Evolutionary conservation across 495 filamentous ascomycete species (phyloP).

Genomic region (Aspergillus avenaceus): DNA sequence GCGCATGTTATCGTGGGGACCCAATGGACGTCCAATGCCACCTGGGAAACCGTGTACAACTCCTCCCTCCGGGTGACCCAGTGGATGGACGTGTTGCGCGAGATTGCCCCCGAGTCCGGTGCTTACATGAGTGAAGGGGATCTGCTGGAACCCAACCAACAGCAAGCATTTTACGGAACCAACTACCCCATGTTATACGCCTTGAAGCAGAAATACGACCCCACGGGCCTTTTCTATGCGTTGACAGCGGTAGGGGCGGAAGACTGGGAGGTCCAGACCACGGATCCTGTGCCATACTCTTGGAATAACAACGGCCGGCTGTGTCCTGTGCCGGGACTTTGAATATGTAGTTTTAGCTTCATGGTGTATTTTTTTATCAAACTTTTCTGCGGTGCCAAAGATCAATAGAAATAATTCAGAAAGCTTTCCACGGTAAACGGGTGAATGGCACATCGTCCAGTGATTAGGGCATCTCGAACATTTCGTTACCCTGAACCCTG

Average conservation of each 20-base stretch:
- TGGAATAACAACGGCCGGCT: slow-evolving; percentile 33
- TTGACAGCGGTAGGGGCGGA: slow-evolving; percentile 52
- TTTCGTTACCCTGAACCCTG: too few species aligned
- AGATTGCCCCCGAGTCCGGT: slow-evolving; percentile 30
- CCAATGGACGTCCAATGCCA: slow-evolving; percentile 15
- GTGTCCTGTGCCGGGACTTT: slow-evolving; percentile 23
- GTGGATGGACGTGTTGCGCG: slow-evolving; percentile 47
- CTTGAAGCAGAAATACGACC: slow-evolving; percentile 55
- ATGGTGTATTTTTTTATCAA: too few species aligned
- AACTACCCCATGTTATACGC: slow-evolving; percentile 47
- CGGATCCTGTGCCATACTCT: slow-evolving; percentile 22
- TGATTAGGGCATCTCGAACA: too few species aligned
- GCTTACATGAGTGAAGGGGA: slow-evolving; percentile 46
- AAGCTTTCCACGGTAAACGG: too few species aligned
- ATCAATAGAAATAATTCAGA: too few species aligned
- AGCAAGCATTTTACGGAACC: slow-evolving; percentile 56
- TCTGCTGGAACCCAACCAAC: slow-evolving; percentile 58
- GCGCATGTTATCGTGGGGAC: slow-evolving; percentile 48
- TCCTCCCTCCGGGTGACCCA: slow-evolving; percentile 4
- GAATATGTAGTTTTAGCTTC: too few species aligned
- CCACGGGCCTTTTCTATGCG: slow-evolving; percentile 52
- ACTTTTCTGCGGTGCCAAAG: too few species aligned
- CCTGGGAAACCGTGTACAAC: slow-evolving; percentile 6
- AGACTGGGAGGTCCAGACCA: slow-evolving; percentile 37
- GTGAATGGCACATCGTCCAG: too few species aligned